Evolutionary conservation across 2,329 filamentous ascomycete species (phyloP), one percentile per base, ranked within the genome.

Genomic region (Exophiala xenobiotica): DNA sequence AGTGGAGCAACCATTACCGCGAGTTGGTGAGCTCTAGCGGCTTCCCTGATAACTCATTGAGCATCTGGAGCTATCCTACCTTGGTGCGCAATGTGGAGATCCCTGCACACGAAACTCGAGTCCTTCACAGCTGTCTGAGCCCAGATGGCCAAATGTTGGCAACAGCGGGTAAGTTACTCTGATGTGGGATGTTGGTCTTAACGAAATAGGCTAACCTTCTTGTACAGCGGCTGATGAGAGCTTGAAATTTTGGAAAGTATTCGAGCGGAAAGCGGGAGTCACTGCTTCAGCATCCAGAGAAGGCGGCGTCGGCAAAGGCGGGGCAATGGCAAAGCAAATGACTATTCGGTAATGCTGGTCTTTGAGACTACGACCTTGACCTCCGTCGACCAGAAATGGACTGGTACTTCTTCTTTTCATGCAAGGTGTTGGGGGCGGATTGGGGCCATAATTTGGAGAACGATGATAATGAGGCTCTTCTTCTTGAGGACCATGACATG

Each of bases 201-300:
- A 31, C 18, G 31, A 23, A 18, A 37, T 8, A 44, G 20, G 43
- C 48, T 51, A 51, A 46, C 61, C 60, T 63, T 3, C n/a, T 69
- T 54, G 38, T 24, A 41, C 58, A 83, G 88, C 92, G 63, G 91
- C 92, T 29, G 93, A 99, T 65, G 93, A 99, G 79, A 92, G 87
- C 67, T 80, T 99, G 71, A 99, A 99, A 78, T 99, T 99, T 80
- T 99, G 93, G 93, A 99, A 99, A 84, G 81, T 99, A 64, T 99
- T 99, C 67, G 93, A 99, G 81, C 96, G 96, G 82, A 97, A 96
- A 82, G 78, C 91, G 14, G 90, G 90, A 49, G 77, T 81, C 53
- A 76, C 81, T 54, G 81, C 85, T 45, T 81, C 83, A 42, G 68
- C 78, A 24, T 77, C 84, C 48, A 79, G 82, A 54, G 78, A 81